Base-by-base conservation (phyloP, 768 basidiomycete genomes). In the Gautieria morchelliformis region DNA sequence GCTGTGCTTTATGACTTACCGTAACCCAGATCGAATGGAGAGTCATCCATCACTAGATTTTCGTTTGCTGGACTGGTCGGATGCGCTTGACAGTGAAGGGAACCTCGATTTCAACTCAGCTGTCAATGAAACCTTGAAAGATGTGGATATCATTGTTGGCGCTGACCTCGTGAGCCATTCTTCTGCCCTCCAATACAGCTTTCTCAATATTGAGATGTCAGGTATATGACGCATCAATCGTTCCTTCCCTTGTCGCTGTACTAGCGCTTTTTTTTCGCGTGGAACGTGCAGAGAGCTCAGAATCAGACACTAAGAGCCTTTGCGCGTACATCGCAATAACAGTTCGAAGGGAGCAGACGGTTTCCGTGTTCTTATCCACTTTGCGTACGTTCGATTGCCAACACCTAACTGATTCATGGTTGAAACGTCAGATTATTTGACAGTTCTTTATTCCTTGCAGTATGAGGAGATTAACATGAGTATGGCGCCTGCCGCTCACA, bases 191-290 rank as follows among this genome's bases (percentile, higher is more conserved):
- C 33, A 35, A 15, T n/a, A 14, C 2, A 19, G n/a, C 49, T 27
- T 22, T 15, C 61, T 56, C 33, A 60, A n/a, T 61, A 59, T 35
- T 49, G 53, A 19, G 58, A 61, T 33, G 56, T 52, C 59, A 89
- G 87, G 81, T 86, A 6, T 90, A 82, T 63, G 85, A 89, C 63
- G 83, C 84, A 8, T 64, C 65, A 10, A 69, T 89, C 41, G 77
- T 88, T 46, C 77, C 79, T 7, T 71, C 81, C 0, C 72, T 89
- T 4, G 73, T 83, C 1, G 70, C 71, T 12, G 75, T 78, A 5
- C 66, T 89, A 14, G 65, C 30, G 46, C 52, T 72, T 20, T 68
- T 68, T 12, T 60, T 78, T 15, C 60, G 60, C 19, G n/a, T 37
- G 1, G 44, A 32, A 51, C 30, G 15, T 39, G 27, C 40, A 12